Evolutionary conservation across 257 asterid genomes (phyloP), one percentile per base, ranked within the genome.

Genomic region (Mitragyna speciosa): DNA sequence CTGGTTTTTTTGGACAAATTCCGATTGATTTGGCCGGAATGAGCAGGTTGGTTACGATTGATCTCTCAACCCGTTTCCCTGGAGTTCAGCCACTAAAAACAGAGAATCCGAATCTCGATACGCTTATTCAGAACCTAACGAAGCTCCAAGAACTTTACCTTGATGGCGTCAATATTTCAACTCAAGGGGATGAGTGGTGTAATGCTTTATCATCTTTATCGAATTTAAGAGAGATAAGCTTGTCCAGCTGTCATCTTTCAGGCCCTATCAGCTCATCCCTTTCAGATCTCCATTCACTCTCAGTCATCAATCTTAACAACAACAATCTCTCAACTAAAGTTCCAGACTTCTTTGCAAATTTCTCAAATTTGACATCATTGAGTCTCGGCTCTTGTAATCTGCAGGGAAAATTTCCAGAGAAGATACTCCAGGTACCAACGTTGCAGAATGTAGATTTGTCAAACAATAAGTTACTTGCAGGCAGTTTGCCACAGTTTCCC

Each of bases 401-500:
- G 49, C 6, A 14, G 30, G 83, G 77, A 19, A 0, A n/a, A 24
- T 85, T 87, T 61, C 86, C 89, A 28, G 54, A 39, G n/a, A 31
- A 22, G 33, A 81, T 89, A 39, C 66, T 89, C 63, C 83, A 84
- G 79, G 43, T 83, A 72, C 76, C 77, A 26, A 64, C 85, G 68
- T 63, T 89, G 3, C 85, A 76, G 66, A 15, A 4, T 14, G 72
- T 89, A 12, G 72, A 83, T 69, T 71, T 87, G 26, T 80, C 88
- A 20, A 0, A 14, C 6, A 87, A 86, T 41, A 4, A 45, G 12
- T 22, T 39, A 2, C 47, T 85, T 22, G 14, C 4, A 0, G 81
- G 84, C n/a, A 66, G 77, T 39, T 61, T 82, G 43, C 82, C 83
- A 22, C 26, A 76, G 43, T 79, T 85, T 66, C 14, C 73, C 10